These are phyloP conservation scores for Dactylorhiza incarnata DNA, from an alignment of 106 monocot species.

Conservation along the genomic window DNA sequence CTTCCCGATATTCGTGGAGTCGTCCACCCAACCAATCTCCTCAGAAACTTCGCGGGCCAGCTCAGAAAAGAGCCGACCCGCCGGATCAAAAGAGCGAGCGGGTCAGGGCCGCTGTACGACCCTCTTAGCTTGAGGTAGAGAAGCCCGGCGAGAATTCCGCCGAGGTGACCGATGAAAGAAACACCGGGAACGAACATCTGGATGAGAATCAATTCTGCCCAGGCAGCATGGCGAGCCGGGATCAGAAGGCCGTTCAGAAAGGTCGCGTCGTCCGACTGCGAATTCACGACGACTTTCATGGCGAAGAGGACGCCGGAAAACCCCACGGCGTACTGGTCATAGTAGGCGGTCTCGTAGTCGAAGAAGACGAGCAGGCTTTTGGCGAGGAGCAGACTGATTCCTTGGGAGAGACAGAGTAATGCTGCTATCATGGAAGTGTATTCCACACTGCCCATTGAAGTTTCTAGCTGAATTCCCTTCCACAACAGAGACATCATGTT, in stretches of 20 bases:
- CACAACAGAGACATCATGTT: conserved; percentile 98
- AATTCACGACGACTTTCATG: conserved; percentile 78
- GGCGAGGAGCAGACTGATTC: conserved; percentile 69
- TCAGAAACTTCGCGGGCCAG: conserved; percentile 54
- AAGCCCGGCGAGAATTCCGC: conserved; percentile 88
- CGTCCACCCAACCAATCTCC: conserved; percentile 15
- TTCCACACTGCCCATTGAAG: conserved; percentile 68
- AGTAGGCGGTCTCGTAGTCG: conserved; percentile 58
- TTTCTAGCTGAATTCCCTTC: conserved; percentile 93
- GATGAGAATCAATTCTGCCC: conserved; percentile 83
- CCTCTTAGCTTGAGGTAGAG: conserved; percentile 51
- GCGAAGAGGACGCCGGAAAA: conserved; percentile 95
- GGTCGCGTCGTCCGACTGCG: conserved; percentile 39
- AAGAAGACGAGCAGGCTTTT: conserved; percentile 58
- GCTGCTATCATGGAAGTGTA: conserved; percentile 78
- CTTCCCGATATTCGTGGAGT: conserved; percentile 29
- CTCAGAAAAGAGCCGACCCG: conserved; percentile 18
- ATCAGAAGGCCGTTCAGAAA: conserved; percentile 56
- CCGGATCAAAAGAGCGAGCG: conserved; percentile 34
- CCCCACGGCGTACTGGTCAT: conserved; percentile 58
- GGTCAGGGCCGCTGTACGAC: conserved; percentile 39
- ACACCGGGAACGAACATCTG: conserved; percentile 72
- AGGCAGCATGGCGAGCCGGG: conserved; percentile 73
- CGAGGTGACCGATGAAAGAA: conserved; percentile 83
- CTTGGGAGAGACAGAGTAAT: conserved; percentile 75